Evolutionary conservation across 2,329 filamentous ascomycete species (phyloP).

Genomic region (Ceratocystis albifundus): DNA sequence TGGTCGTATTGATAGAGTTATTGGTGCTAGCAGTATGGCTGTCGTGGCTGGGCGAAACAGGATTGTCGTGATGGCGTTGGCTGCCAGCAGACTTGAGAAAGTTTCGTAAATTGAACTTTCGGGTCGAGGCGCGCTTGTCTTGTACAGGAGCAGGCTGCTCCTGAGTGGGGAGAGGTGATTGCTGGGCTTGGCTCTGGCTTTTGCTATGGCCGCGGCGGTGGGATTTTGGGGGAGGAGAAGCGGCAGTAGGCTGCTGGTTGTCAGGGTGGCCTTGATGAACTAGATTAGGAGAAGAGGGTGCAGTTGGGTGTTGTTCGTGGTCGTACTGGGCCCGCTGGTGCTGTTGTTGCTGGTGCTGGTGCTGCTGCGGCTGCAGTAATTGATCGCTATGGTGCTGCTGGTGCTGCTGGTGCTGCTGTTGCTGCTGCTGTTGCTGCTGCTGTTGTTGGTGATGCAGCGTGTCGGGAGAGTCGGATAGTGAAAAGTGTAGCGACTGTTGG

Average conservation of each 20-base stretch:
- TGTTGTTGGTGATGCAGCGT: constrained; percentile 4
- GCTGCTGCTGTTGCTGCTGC: constrained; percentile 25
- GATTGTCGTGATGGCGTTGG: constrained; percentile 20
- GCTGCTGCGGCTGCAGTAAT: constrained; percentile 24
- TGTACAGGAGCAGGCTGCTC: constrained; percentile 8
- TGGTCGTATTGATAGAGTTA: constrained; percentile 20
- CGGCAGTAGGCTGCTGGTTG: not conserved
- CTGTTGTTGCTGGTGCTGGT: constrained; percentile 25
- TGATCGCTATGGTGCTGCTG: constrained; percentile 25
- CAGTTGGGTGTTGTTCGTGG: not conserved
- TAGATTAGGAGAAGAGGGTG: not conserved
- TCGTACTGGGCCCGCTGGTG: constrained; percentile 22
- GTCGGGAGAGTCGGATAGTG: constrained; percentile 6
- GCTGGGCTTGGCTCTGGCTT: not conserved
- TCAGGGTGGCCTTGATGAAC: not conserved
- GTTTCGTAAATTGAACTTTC: constrained; percentile 16
- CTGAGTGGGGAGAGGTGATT: constrained; percentile 5
- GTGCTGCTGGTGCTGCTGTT: constrained; percentile 24
- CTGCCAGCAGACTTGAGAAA: constrained; percentile 18
- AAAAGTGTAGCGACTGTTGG: constrained; percentile 25
- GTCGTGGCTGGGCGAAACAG: constrained; percentile 9
- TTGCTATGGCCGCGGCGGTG: not conserved
- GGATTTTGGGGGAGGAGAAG: not conserved
- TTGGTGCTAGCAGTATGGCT: constrained; percentile 2
- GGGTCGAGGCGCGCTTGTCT: constrained; percentile 16